These are phyloP conservation scores for Kalmusia sp. DNA, from an alignment of 2,329 filamentous ascomycete species.

Conservation along the genomic window DNA sequence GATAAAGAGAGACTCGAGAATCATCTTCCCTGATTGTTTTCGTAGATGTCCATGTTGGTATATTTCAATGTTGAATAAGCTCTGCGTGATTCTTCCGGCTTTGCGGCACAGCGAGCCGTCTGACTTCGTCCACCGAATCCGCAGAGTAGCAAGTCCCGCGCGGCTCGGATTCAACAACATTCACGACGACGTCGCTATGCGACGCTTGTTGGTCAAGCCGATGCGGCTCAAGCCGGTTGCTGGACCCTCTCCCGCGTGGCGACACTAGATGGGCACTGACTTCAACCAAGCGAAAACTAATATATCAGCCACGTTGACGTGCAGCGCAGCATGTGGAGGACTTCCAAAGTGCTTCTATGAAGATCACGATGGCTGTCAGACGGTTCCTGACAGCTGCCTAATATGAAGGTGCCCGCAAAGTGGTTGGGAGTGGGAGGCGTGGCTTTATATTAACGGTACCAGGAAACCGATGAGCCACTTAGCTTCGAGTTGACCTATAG, in stretches of 20 bases:
- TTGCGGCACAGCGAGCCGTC: constrained; percentile 30
- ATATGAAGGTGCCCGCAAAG: constrained; percentile 17
- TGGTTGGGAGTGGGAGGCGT: constrained; percentile 18
- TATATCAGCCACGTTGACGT: neutral
- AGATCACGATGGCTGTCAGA: constrained; percentile 20
- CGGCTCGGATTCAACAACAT: constrained; percentile 7
- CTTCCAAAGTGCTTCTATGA: constrained; percentile 22
- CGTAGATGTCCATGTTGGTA: constrained; percentile 20
- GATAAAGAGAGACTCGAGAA: constrained; percentile 9
- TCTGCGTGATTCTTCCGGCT: constrained; percentile 21
- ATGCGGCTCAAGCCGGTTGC: constrained; percentile 5
- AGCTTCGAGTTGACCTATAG: constrained; percentile 14
- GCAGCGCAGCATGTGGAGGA: constrained; percentile 14
- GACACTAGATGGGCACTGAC: neutral
- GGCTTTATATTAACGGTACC: constrained; percentile 29
- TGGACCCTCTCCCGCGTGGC: constrained; percentile 7
- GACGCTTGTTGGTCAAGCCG: constrained; percentile 18
- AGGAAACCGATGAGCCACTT: constrained; percentile 19
- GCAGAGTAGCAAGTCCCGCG: constrained; percentile 14
- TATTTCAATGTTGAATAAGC: constrained; percentile 17
- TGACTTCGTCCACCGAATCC: constrained; percentile 23
- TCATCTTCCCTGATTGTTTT: constrained; percentile 22
- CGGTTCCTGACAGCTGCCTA: constrained; percentile 21
- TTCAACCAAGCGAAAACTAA: constrained; percentile 1
- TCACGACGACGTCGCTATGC: constrained; percentile 13